phyloP scores from a whole-genome alignment of 1,284 basidiomycete species.

The Ganoderma lucidum region DNA sequence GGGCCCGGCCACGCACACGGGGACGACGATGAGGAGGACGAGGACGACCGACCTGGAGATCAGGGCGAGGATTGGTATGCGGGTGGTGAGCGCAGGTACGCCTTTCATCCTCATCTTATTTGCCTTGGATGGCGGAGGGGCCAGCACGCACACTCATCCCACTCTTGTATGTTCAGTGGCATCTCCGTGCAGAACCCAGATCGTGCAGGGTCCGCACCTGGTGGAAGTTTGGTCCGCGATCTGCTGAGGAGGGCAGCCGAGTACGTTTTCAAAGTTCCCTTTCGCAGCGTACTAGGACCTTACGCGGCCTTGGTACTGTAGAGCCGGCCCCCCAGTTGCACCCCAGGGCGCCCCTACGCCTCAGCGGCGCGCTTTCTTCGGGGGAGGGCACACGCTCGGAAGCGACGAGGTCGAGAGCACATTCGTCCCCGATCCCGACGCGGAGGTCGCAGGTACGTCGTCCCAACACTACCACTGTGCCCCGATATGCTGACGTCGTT shows the following conservation, averaged over 20 bases:
- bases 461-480: not conserved
- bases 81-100: slow-evolving; percentile 87
- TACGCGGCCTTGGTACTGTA: slow-evolving; percentile 12
- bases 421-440: slow-evolving; percentile 75
- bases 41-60: slow-evolving; percentile 51
- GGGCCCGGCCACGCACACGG: slow-evolving; percentile 29
- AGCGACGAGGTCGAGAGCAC: slow-evolving; percentile 82
- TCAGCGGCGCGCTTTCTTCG: slow-evolving; percentile 55
- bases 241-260: slow-evolving; percentile 85
- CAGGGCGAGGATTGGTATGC: slow-evolving; percentile 79
- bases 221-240: slow-evolving; percentile 79
- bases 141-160: not conserved
- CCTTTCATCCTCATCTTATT: not conserved
- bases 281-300: not conserved
- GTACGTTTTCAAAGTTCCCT: slow-evolving; percentile 54
- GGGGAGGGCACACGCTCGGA: slow-evolving; percentile 87
- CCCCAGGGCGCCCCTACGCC: slow-evolving; percentile 21
- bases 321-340: slow-evolving; percentile 52
- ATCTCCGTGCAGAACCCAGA: slow-evolving; percentile 91
- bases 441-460: slow-evolving; percentile 32
- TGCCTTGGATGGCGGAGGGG: too few species aligned
- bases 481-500: not conserved
- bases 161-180: slow-evolving; percentile 61
- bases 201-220: slow-evolving; percentile 54
- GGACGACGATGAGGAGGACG: slow-evolving; percentile 53